Evolutionary conservation across 2,329 filamentous ascomycete genomes (phyloP), one percentile per base, ranked within the genome.

Genomic region (Monosporascus sp.): DNA sequence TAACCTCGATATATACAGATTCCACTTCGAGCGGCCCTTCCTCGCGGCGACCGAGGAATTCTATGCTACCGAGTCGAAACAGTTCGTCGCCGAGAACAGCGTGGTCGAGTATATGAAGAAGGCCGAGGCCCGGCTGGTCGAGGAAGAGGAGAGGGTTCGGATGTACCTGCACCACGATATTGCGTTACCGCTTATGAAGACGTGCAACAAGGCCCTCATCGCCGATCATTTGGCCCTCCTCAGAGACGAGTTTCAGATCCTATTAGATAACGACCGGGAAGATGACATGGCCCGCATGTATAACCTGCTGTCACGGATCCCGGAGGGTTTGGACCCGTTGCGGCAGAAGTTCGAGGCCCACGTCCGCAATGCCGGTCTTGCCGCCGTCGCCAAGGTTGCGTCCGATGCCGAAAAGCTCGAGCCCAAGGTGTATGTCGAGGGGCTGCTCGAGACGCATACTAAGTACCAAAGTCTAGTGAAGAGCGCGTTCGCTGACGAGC

Each of bases 71-170:
- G 95, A 99, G 70, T 97, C 94, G 20, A 90, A 90, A 63, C 88
- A 91, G 58, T 99, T 99, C 67, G 84, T 99, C 36, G 89, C 91
- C 11, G 93, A 97, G 70, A 99, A 99, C 69, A 96, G 89, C 58
- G 91, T 99, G 4, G 92, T 99, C 36, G 94, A 99, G 68, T 99
- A 97, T 74, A 97, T 99, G 94, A 97, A 97, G 79, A 99, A 99
- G 81, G 95, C 94, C 1, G 93, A 97, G 73, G 74, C 84, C 42
- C 86, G 94, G 34, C 74, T 99, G 55, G 84, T 90, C 7, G 94
- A 99, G 71, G 94, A 99, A 71, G 94, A 96, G 73, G 90, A 93
- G 67, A 89, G 94, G 25, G 94, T 99, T 9, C 85, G 85, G 59
- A 84, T 97, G 66, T 99, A 96, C 66, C 79, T 99, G 46, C 90